Evolutionary conservation across 2,329 filamentous ascomycete genomes (phyloP).

Genomic region (Xylariales sp.): DNA sequence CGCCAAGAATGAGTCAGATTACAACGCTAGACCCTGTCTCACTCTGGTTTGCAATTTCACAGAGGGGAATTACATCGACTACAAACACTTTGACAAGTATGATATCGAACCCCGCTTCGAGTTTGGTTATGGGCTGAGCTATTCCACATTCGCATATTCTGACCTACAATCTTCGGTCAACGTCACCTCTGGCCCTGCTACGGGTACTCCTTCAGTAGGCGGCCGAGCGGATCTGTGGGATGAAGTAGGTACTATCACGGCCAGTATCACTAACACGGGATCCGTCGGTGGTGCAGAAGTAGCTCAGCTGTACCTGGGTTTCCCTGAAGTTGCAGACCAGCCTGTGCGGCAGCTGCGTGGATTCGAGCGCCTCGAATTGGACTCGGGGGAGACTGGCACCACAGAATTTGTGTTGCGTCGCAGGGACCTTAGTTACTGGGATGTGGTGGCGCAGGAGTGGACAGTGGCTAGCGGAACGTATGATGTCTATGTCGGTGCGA

Average conservation of each 20-base stretch:
- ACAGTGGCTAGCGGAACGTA: conserved; percentile 39
- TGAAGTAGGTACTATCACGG: conserved; percentile 43
- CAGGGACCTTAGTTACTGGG: conserved; percentile 69
- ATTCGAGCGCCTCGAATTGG: conserved; percentile 62
- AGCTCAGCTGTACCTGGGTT: conserved; percentile 54
- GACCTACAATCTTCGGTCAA: neutral
- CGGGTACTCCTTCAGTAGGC: conserved; percentile 32
- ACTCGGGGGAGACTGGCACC: conserved; percentile 43
- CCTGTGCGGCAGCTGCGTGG: conserved; percentile 30
- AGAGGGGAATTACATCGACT: conserved; percentile 82
- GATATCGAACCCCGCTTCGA: conserved; percentile 70
- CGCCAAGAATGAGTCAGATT: conserved; percentile 21
- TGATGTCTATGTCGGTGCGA: conserved; percentile 16
- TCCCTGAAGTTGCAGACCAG: conserved; percentile 33
- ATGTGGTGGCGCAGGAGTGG: conserved; percentile 63
- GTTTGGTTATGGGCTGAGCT: conserved; percentile 80
- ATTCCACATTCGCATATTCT: conserved; percentile 57
- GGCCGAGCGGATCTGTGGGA: conserved; percentile 44
- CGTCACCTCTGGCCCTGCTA: neutral
- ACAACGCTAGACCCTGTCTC: conserved; percentile 52
- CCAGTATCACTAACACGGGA: conserved; percentile 63
- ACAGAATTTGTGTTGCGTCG: conserved; percentile 56
- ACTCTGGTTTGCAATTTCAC: conserved; percentile 74
- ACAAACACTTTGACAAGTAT: conserved; percentile 79
- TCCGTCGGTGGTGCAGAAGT: conserved; percentile 58